These are phyloP conservation scores for Cerrena zonata DNA, from an alignment of 1,284 basidiomycete genomes.

Conservation along the genomic window DNA sequence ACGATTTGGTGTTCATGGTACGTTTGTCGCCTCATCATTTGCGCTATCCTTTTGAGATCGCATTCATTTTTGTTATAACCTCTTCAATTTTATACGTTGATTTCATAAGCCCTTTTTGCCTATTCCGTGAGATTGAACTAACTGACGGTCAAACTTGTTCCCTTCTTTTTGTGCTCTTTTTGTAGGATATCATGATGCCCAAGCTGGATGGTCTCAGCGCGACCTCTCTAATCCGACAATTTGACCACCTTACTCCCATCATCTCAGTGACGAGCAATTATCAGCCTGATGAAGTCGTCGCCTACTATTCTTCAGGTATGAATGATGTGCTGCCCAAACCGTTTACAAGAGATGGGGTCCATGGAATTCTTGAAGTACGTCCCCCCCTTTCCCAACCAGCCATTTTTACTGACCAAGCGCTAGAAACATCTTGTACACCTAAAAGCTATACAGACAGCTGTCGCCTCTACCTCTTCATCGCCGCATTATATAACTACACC, in stretches of 20 bases:
- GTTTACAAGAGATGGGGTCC: constrained; percentile 85
- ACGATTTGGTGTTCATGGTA: constrained; percentile 92
- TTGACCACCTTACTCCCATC: constrained; percentile 90
- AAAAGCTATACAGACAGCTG: background rate
- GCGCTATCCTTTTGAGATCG: too few species aligned
- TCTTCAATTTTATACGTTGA: background rate
- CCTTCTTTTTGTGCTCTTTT: constrained; percentile 3
- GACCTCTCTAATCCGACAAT: constrained; percentile 88
- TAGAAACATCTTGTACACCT: background rate
- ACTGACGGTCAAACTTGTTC: background rate
- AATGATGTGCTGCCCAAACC: constrained; percentile 96
- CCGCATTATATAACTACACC: background rate
- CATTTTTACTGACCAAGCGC: background rate
- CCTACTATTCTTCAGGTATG: constrained; percentile 87
- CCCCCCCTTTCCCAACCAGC: background rate
- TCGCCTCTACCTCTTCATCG: background rate
- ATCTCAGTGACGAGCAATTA: constrained; percentile 96
- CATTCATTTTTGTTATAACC: background rate
- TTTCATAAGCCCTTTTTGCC: background rate
- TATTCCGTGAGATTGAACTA: background rate
- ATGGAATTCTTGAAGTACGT: constrained; percentile 84
- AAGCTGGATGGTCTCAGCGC: constrained; percentile 86
- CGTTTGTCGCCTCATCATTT: constrained; percentile 23
- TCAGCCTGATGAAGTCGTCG: constrained; percentile 84
- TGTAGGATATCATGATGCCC: constrained; percentile 88